phyloP scores from a whole-genome alignment of 441 rosid genomes.

The Codiaeum variegatum region DNA sequence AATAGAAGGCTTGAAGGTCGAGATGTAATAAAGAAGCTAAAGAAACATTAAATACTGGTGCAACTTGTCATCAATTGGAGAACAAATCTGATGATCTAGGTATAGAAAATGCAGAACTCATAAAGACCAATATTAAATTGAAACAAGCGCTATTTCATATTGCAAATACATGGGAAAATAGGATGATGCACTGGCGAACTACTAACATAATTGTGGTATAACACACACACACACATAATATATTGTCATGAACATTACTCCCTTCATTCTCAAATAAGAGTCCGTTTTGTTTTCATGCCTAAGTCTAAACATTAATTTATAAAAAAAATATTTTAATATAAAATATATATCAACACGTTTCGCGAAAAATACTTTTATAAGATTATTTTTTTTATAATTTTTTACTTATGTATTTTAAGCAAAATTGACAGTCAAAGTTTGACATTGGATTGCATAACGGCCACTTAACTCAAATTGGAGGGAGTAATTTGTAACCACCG shows the following conservation, averaged over 20 bases:
- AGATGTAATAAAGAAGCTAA: not conserved
- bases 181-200: not conserved
- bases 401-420: too few relatives aligned
- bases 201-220: not conserved
- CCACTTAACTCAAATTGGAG: too few relatives aligned
- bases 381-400: too few relatives aligned
- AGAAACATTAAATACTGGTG: not conserved
- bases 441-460: too few relatives aligned
- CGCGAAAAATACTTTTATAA: too few relatives aligned
- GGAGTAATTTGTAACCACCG: not conserved
- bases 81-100: not conserved
- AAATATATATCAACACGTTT: too few relatives aligned
- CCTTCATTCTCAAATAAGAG: too few relatives aligned
- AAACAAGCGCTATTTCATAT: not conserved
- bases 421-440: too few relatives aligned
- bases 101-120: not conserved
- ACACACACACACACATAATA: too few relatives aligned
- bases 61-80: not conserved
- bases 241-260: not conserved
- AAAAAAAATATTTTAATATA: too few relatives aligned
- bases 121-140: not conserved
- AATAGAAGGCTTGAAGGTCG: not conserved
- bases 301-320: too few relatives aligned
- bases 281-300: too few relatives aligned
- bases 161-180: not conserved